These are phyloP conservation scores for Piper longum DNA, from an alignment of 164 flowering plant genomes.

Conservation along the genomic window DNA sequence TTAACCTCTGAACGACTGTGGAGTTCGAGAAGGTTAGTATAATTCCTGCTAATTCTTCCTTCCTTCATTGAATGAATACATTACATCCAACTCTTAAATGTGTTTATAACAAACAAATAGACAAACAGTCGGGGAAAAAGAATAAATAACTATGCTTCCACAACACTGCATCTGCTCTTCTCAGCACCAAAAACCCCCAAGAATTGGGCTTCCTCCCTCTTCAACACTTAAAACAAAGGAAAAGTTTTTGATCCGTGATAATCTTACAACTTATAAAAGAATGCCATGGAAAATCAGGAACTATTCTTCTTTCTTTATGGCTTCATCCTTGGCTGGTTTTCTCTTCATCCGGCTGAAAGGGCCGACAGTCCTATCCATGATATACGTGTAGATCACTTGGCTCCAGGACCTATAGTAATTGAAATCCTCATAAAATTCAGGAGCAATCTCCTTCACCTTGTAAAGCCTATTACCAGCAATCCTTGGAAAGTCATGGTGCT, in stretches of 20 bases:
- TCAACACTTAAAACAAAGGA: neutral
- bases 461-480: constrained; percentile 82
- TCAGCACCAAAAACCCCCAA: neutral
- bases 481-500: constrained; percentile 97
- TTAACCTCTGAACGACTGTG: too few relatives aligned
- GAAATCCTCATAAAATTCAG: constrained; percentile 61
- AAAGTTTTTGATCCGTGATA: neutral
- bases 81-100: too few relatives aligned
- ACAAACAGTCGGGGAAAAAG: too few relatives aligned
- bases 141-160: too few relatives aligned
- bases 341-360: constrained; percentile 96
- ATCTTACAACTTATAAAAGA: neutral
- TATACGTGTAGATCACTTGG: constrained; percentile 88
- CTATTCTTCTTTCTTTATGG: constrained; percentile 6
- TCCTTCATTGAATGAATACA: too few relatives aligned
- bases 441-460: constrained; percentile 91
- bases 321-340: constrained; percentile 10
- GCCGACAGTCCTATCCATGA: constrained; percentile 70
- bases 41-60: too few relatives aligned
- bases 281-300: neutral
- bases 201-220: neutral
- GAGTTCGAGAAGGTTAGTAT: too few relatives aligned
- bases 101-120: too few relatives aligned
- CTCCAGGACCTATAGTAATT: constrained; percentile 78
- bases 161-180: too few relatives aligned